Evolutionary conservation across 441 rosid species (phyloP), one percentile per base, ranked within the genome.

Genomic region (Erysimum pusillum): DNA sequence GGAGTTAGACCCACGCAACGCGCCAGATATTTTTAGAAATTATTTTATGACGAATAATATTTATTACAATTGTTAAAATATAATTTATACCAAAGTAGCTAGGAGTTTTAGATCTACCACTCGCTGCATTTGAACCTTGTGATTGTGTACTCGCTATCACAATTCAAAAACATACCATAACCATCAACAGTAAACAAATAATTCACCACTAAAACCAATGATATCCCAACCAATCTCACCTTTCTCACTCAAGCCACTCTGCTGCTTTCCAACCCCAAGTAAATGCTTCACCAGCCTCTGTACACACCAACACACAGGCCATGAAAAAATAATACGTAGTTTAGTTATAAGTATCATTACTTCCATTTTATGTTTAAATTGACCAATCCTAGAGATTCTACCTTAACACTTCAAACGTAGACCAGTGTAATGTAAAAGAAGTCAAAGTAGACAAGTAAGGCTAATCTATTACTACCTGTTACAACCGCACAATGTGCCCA

Each of bases 401-500:
- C 5, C 12, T 18, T 34, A 17, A 14, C 4, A 48, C 36, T 4
- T 39, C 13, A 53, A 45, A n/a, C 64, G 56, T 22, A 62, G 14
- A 52, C 20, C 15, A 72, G 2, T 11, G 59, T 39, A 28, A 28
- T 12, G 35, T 6, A 52, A 68, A 8, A n/a, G 1, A 13, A 51
- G 35, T 32, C 60, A 60, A 39, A 77, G 18, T 9, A 45, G 2
- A 9, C 0, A 58, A 63, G 12, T n/a, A 44, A 0, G 64, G 53
- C 15, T n/a, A 44, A 35, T 15, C 9, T 22, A 22, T 22, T 22
- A 4, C 7, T 4, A 84, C 92, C 92, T 71, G 90, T 87, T 22
- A 83, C 83, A 38, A 87, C 77, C 13, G 83, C 84, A 78, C 89
- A 88, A 79, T 90, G 92, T 15, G 94, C 94, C 94, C 91, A 90